Conservation (phyloP, 192 early-diverging fungal species). For the Coemansia sp. region DNA sequence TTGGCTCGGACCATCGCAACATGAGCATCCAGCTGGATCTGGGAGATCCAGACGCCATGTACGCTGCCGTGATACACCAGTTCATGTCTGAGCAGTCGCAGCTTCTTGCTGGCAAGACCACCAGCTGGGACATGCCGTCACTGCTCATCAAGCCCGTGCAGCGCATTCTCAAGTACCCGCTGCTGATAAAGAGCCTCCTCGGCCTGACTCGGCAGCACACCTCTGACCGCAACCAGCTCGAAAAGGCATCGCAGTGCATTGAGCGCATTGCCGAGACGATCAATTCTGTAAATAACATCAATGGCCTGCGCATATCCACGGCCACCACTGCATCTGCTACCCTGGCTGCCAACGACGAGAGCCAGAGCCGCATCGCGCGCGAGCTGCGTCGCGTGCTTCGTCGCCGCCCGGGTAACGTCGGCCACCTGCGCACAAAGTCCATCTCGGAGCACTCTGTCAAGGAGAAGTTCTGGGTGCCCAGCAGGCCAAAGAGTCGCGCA, state of each 20-base stretch:
- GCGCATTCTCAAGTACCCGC: conserved; percentile 95
- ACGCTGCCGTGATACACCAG: conserved; percentile 16
- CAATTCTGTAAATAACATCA: conserved; percentile 33
- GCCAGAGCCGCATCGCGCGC: conserved; percentile 45
- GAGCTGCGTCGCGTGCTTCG: conserved; percentile 51
- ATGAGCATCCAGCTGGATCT: conserved; percentile 21
- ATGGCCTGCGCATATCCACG: conserved; percentile 43
- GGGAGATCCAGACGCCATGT: conserved; percentile 27
- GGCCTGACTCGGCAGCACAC: conserved; percentile 41
- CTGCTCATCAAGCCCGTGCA: conserved; percentile 97
- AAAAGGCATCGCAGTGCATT: conserved; percentile 39
- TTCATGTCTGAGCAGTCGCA: conserved; percentile 40
- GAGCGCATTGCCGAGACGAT: conserved; percentile 53
- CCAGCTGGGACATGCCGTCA: conserved; percentile 90
- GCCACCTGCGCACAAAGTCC: conserved; percentile 24
- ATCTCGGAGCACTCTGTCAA: conserved; percentile 22
- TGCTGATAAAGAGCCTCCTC: conserved; percentile 68
- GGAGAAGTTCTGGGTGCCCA: conserved; percentile 18
- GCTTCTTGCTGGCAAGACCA: conserved; percentile 62
- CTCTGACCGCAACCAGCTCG: conserved; percentile 35
- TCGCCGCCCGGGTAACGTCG: conserved; percentile 33
- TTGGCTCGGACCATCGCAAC: conserved; percentile 36
- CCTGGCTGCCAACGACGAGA: conserved; percentile 24
- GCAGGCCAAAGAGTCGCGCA: conserved; percentile 18
- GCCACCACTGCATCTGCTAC: conserved; percentile 13